These are phyloP conservation scores for Trypethelium eluteriae DNA, from an alignment of 495 filamentous ascomycete genomes.

Conservation along the genomic window DNA sequence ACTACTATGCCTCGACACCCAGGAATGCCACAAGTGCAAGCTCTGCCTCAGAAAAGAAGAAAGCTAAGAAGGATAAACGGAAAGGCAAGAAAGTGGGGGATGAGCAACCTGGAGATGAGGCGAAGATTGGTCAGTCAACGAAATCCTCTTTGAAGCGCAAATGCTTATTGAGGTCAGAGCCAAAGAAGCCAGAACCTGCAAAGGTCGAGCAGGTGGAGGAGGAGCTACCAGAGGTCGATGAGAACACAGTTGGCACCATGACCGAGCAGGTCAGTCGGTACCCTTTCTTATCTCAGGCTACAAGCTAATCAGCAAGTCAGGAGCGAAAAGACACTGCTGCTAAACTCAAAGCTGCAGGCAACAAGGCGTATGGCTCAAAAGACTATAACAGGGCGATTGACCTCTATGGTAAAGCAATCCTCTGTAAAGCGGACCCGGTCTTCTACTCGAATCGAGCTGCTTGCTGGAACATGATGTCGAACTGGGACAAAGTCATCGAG, in stretches of 20 bases:
- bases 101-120: constrained; percentile 62
- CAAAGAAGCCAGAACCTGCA: constrained; percentile 41
- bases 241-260: constrained; percentile 61
- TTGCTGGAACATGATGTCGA: constrained; percentile 83
- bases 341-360: constrained; percentile 89
- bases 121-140: constrained; percentile 46
- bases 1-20: constrained; percentile 59
- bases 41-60: constrained; percentile 40
- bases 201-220: constrained; percentile 57
- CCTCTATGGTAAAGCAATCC: constrained; percentile 86
- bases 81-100: constrained; percentile 50
- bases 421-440: constrained; percentile 94
- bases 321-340: constrained; percentile 74
- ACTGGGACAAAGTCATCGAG: constrained; percentile 95
- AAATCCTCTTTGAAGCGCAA: neutral
- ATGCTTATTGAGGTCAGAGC: constrained; percentile 28
- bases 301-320: constrained; percentile 36
- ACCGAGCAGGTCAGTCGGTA: constrained; percentile 52
- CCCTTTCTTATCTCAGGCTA: constrained; percentile 11
- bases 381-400: constrained; percentile 87
- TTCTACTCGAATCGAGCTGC: constrained; percentile 98
- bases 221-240: constrained; percentile 78
- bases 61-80: constrained; percentile 57
- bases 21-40: constrained; percentile 29
- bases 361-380: constrained; percentile 90